Conservation (phyloP, 495 filamentous ascomycete genomes). For the Neurospora intermedia region DNA sequence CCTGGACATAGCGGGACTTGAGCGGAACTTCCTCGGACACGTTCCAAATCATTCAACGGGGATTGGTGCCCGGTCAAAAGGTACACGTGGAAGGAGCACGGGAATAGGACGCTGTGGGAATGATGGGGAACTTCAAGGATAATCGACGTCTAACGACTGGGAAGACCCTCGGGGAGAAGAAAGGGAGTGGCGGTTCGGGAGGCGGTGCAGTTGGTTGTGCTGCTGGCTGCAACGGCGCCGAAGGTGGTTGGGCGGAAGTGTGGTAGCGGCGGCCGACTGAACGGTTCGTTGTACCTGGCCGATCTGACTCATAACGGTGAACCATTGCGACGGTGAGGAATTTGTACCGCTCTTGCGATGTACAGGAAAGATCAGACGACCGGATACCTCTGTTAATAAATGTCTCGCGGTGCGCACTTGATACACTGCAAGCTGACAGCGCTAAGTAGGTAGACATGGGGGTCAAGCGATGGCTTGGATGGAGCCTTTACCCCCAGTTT, state of each 20-base stretch:
- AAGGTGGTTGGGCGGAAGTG: conserved; percentile 33
- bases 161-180: conserved; percentile 13
- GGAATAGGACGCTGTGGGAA: neutral
- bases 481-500: neutral
- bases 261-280: conserved; percentile 57
- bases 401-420: neutral
- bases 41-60: neutral
- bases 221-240: conserved; percentile 7
- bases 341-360: neutral
- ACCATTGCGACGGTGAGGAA: neutral
- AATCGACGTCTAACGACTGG: conserved; percentile 20
- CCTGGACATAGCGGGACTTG: neutral
- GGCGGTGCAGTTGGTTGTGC: conserved; percentile 19
- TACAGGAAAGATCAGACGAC: neutral
- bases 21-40: neutral
- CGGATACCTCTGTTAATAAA: neutral
- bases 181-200: conserved; percentile 8
- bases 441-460: no score
- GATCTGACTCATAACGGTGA: no score
- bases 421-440: neutral
- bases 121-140: neutral
- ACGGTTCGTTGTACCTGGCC: no score
- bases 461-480: no score
- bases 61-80: neutral
- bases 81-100: neutral